Evolutionary conservation across 805 yeast species (phyloP).

Genomic region (Barnettozyma sp.): DNA sequence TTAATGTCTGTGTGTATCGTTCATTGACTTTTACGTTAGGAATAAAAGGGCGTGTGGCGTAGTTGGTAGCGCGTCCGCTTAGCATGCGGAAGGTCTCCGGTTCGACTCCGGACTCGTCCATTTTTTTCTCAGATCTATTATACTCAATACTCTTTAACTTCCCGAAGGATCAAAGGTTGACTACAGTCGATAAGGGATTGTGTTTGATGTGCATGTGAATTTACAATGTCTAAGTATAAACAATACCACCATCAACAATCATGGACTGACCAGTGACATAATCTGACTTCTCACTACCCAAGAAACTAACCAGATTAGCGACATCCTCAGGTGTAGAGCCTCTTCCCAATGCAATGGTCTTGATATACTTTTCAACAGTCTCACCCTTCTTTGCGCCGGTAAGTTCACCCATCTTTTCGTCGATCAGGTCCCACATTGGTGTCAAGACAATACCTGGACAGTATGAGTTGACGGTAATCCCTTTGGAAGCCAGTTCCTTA

Average conservation of each 20-base stretch:
- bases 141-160: too few species aligned
- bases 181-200: too few species aligned
- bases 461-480: conserved; percentile 33
- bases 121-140: background rate
- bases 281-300: conserved; percentile 31
- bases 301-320: conserved; percentile 29
- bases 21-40: too few species aligned
- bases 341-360: conserved; percentile 30
- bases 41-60: conserved; percentile 80
- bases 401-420: conserved; percentile 21
- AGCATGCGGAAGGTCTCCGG: conserved; percentile 77
- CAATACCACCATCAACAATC: conserved; percentile 33
- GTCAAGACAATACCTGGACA: conserved; percentile 38
- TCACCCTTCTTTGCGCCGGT: conserved; percentile 26
- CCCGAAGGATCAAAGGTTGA: too few species aligned
- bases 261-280: conserved; percentile 32
- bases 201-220: too few species aligned
- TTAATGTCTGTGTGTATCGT: too few species aligned
- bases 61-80: conserved; percentile 80
- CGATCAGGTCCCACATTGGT: conserved; percentile 31
- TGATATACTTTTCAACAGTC: conserved; percentile 21
- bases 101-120: conserved; percentile 75
- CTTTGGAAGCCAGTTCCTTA: conserved; percentile 30
- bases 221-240: conserved; percentile 10
- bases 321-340: conserved; percentile 32